Evolutionary conservation across 2,329 filamentous ascomycete species (phyloP).

Genomic region (Ophiocordyceps robertsii): DNA sequence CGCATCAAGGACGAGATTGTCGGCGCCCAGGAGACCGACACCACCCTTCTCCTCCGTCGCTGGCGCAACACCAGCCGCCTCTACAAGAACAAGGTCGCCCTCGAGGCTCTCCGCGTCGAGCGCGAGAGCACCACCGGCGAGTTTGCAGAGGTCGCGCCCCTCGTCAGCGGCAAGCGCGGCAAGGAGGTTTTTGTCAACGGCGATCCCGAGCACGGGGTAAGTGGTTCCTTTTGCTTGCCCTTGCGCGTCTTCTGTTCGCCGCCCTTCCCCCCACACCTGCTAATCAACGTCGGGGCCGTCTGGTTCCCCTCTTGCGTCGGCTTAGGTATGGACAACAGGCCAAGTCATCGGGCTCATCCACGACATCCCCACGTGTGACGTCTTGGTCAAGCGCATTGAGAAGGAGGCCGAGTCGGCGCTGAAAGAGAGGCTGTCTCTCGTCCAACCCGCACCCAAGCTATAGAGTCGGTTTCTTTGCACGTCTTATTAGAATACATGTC

Average conservation of each 20-base stretch:
- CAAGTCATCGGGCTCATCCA: constrained; percentile 87
- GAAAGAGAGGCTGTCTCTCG: constrained; percentile 41
- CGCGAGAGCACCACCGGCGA: constrained; percentile 69
- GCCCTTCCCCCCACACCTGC: no score
- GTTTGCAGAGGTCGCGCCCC: constrained; percentile 77
- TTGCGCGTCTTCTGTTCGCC: no score
- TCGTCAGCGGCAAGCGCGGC: constrained; percentile 81
- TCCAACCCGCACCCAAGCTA: constrained; percentile 45
- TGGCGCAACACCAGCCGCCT: constrained; percentile 89
- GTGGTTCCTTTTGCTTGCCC: constrained; percentile 19
- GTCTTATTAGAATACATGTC: neutral
- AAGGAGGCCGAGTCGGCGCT: constrained; percentile 59
- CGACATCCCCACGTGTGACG: constrained; percentile 66
- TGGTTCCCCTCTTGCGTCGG: constrained; percentile 6
- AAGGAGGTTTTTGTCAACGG: constrained; percentile 86
- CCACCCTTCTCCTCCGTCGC: constrained; percentile 69
- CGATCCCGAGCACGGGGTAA: constrained; percentile 78
- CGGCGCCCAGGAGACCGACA: constrained; percentile 77
- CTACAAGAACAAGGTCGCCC: constrained; percentile 80
- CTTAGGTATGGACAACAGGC: constrained; percentile 89
- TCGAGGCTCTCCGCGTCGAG: constrained; percentile 72
- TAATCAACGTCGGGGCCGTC: no score
- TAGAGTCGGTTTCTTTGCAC: constrained; percentile 19
- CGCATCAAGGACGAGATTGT: constrained; percentile 95
- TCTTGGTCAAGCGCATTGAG: constrained; percentile 59